Evolutionary conservation across 352 stramenopile genomes (phyloP).

Genomic region (Lagenidium sp.): DNA sequence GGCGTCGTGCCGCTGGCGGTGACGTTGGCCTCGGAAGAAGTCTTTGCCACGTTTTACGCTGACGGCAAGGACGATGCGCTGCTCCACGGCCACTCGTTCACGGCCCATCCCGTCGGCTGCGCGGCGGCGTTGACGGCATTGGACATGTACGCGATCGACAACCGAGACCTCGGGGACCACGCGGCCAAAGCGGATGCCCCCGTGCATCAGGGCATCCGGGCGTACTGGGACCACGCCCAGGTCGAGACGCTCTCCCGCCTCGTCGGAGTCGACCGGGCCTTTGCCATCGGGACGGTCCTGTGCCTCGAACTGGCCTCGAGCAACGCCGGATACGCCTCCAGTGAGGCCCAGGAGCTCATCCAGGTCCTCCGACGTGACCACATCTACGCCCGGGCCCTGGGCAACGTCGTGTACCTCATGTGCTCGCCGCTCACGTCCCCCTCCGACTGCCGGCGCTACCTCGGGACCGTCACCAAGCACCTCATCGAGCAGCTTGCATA

Average conservation of each 20-base stretch:
- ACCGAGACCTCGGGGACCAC: slow-evolving; percentile 6
- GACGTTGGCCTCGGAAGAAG: slow-evolving; percentile 81
- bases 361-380: slow-evolving; percentile 44
- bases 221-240: slow-evolving; percentile 47
- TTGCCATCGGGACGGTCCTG: slow-evolving; percentile 74
- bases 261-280: slow-evolving; percentile 47
- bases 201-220: too few relatives aligned
- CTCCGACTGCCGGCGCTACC: slow-evolving; percentile 50
- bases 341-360: slow-evolving; percentile 52
- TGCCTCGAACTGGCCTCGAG: slow-evolving; percentile 55
- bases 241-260: slow-evolving; percentile 42
- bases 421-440: slow-evolving; percentile 67
- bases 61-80: slow-evolving; percentile 82
- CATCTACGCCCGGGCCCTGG: slow-evolving; percentile 71
- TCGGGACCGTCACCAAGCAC: slow-evolving; percentile 32
- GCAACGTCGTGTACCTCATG: slow-evolving; percentile 85
- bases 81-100: slow-evolving; percentile 91
- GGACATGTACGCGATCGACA: slow-evolving; percentile 79
- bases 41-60: slow-evolving; percentile 88
- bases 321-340: slow-evolving; percentile 56
- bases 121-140: slow-evolving; percentile 82
- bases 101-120: slow-evolving; percentile 86
- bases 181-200: too few relatives aligned
- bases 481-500: slow-evolving; percentile 28
- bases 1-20: slow-evolving; percentile 81